Evolutionary conservation across 106 monocot genomes (phyloP).

Genomic region (Dioscorea alata): DNA sequence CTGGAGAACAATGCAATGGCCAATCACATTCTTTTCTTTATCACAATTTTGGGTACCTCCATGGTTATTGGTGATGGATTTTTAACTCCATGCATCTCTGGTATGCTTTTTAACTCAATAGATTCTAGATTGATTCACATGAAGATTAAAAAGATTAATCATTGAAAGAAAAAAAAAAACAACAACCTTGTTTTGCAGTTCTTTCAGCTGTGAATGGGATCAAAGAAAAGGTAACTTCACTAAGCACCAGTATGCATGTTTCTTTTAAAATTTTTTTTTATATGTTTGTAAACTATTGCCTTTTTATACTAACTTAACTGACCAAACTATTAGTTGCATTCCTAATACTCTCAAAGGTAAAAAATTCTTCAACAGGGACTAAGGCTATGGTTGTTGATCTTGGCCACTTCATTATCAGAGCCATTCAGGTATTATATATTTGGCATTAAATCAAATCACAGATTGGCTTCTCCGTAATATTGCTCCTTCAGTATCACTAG

Average conservation of each 20-base stretch:
- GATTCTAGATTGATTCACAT: too few species aligned
- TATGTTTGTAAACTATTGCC: neutral
- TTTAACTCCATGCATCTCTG: too few species aligned
- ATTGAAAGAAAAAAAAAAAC: too few species aligned
- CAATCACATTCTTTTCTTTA: constrained; percentile 28
- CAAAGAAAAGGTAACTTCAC: constrained; percentile 28
- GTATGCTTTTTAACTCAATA: too few species aligned
- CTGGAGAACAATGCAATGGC: constrained; percentile 31
- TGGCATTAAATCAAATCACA: too few species aligned
- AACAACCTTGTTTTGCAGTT: constrained; percentile 34
- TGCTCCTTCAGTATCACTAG: constrained; percentile 55
- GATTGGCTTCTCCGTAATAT: constrained; percentile 46
- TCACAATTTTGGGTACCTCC: too few species aligned
- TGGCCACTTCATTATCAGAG: constrained; percentile 58
- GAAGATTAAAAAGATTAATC: too few species aligned
- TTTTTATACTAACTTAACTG: neutral
- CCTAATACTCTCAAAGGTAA: neutral
- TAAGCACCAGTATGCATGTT: constrained; percentile 5
- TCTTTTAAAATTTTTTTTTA: too few species aligned
- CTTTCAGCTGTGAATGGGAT: constrained; percentile 76
- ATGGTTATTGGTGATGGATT: too few species aligned
- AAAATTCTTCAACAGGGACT: constrained; percentile 42
- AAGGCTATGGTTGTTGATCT: constrained; percentile 87
- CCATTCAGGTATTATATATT: constrained; percentile 65
- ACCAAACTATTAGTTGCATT: neutral